Base-by-base conservation (phyloP, 495 filamentous ascomycete genomes). In the Lepraria neglecta region DNA sequence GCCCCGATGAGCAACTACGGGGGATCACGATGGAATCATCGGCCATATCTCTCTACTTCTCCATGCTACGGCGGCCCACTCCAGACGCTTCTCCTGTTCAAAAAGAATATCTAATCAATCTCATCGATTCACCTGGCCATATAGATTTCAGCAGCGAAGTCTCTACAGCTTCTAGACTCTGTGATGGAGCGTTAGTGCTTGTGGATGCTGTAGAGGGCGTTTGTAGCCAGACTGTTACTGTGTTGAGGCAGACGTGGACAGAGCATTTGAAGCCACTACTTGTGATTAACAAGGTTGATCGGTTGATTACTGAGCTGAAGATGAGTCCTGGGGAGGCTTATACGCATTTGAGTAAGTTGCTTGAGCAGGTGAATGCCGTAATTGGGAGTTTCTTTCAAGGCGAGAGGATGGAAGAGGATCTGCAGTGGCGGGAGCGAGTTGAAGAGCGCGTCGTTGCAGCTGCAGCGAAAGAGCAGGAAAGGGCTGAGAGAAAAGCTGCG, bases 11-110 rank as follows among this genome's bases (percentile, higher is more conserved):
- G 74, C 94, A 99, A 76, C 82, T 91, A 10, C 87, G 94, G 48
- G 95, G 94, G 38, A 99, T 99, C 68, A 99, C 94, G 12, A 99
- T 99, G 94, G 94, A 99, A 73, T 97, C 95, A 0, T 97, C 92
- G 17, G 94, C 94, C 58, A 99, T 99, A 62, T 97, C 95, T 4
- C 77, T 99, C 53, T 94, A 89, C 77, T 97, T 99, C 75, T 92
- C 91, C 30, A 89, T 99, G 80, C 76, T 92, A 53, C 84, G 85
- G 31, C 81, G 88, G 57, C 72, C 83, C 44, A 74, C 81, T 11
- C 84, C 87, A 14, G 87, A 94, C 6, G 83, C 83, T 11, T 67
- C 79, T 27, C 89, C 89, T 1, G 79, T 83, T 58, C 78, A 84
- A 15, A 87, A 89, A 67, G 92, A 97, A 70, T 97, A 95, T 71